Evolutionary conservation across 257 asterid genomes (phyloP).

Genomic region (Sherardia arvensis): DNA sequence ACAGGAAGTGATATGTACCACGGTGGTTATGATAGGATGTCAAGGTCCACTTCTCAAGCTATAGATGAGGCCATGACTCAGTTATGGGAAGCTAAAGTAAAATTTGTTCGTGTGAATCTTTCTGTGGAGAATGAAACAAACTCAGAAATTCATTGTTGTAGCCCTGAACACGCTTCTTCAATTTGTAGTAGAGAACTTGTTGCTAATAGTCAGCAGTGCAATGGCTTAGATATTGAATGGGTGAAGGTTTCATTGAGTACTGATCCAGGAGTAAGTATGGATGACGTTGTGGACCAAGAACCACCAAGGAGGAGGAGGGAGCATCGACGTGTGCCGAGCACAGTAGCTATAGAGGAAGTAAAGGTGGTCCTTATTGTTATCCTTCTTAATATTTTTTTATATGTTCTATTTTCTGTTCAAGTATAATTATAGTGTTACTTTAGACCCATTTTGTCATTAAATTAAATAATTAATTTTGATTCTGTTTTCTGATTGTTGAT

Average conservation of each 20-base stretch:
- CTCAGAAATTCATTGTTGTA: slow-evolving; percentile 15
- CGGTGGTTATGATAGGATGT: slow-evolving; percentile 77
- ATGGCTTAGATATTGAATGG: slow-evolving; percentile 37
- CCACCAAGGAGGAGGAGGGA: slow-evolving; percentile 81
- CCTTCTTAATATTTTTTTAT: neutral
- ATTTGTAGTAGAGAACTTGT: slow-evolving; percentile 32
- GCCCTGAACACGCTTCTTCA: slow-evolving; percentile 18
- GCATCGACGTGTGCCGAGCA: slow-evolving; percentile 99
- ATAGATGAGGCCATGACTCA: slow-evolving; percentile 98
- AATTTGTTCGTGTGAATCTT: slow-evolving; percentile 38
- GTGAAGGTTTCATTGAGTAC: slow-evolving; percentile 45
- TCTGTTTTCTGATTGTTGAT: neutral
- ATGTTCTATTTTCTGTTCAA: neutral
- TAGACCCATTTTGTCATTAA: neutral
- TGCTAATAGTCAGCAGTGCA: slow-evolving; percentile 32
- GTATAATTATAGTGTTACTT: neutral
- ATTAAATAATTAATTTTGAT: neutral
- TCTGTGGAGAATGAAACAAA: slow-evolving; percentile 50
- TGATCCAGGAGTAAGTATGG: slow-evolving; percentile 95
- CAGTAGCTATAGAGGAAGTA: slow-evolving; percentile 96
- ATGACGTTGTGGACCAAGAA: slow-evolving; percentile 88
- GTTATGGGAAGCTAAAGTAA: slow-evolving; percentile 75
- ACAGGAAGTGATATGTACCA: slow-evolving; percentile 71
- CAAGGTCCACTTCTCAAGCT: slow-evolving; percentile 91
- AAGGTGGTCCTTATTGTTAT: slow-evolving; percentile 42